These are phyloP conservation scores for Plasmodium adleri DNA, from an alignment of 169 alveolate species.

Conservation along the genomic window DNA sequence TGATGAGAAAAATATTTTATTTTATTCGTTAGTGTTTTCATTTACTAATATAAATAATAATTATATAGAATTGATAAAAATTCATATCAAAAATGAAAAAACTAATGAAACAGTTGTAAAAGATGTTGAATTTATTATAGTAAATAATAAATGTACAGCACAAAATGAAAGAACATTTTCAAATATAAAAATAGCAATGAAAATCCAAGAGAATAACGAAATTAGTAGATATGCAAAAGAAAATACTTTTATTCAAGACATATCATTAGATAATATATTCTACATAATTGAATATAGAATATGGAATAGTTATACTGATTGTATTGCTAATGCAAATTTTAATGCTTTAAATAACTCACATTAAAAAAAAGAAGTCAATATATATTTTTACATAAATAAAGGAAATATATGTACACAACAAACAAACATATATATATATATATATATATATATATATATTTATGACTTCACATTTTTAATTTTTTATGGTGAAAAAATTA, in stretches of 20 bases:
- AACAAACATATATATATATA: too few species aligned
- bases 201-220: constrained; percentile 28
- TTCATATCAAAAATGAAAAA: constrained; percentile 15
- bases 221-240: constrained; percentile 22
- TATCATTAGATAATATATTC: constrained; percentile 13
- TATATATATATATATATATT: too few species aligned
- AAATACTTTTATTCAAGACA: constrained; percentile 27
- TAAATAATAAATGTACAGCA: background rate
- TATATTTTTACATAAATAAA: too few species aligned
- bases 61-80: constrained; percentile 14
- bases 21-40: constrained; percentile 38
- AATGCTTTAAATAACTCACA: background rate
- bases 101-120: constrained; percentile 20
- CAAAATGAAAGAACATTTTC: constrained; percentile 8
- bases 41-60: constrained; percentile 19
- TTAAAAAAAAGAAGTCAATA: background rate
- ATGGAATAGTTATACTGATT: background rate
- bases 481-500: too few species aligned
- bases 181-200: constrained; percentile 28
- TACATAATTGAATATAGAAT: constrained; percentile 26
- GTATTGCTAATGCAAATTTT: background rate
- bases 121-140: background rate
- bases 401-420: too few species aligned
- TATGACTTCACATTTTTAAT: too few species aligned
- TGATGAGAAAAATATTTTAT: constrained; percentile 10